A percentile compares a stretch with the other conserved stretches of the same genome.
Conservation (phyloP, 2,329 filamentous ascomycete species). For the Sporothrix luriei region DNA sequence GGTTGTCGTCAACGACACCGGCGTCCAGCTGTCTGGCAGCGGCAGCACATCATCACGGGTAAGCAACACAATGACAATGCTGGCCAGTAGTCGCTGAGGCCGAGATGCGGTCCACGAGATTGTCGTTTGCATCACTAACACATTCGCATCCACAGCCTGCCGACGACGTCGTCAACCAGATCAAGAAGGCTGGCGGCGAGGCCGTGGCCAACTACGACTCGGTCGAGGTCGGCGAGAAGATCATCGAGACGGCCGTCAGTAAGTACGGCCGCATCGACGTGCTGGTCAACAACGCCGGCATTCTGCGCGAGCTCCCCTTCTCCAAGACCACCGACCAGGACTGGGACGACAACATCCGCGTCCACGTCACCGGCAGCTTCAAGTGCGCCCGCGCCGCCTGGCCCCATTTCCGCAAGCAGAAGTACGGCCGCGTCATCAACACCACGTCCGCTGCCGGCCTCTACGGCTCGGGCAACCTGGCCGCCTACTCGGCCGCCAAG, state of each 20-base stretch:
- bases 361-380: constrained; percentile 91
- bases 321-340: constrained; percentile 98
- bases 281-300: constrained; percentile 97
- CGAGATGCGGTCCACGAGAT: no score
- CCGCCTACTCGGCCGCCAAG: constrained; percentile 97
- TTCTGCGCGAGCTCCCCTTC: constrained; percentile 92
- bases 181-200: constrained; percentile 86
- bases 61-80: not conserved
- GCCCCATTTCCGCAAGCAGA: constrained; percentile 98
- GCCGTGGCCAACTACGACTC: constrained; percentile 97
- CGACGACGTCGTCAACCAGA: constrained; percentile 80
- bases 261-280: constrained; percentile 86
- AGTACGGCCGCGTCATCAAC: constrained; percentile 95
- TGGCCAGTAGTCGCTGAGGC: constrained; percentile 13
- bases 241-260: constrained; percentile 86
- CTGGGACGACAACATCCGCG: constrained; percentile 92
- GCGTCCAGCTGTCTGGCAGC: constrained; percentile 60
- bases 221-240: constrained; percentile 89
- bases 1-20: constrained; percentile 89
- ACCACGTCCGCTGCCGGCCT: constrained; percentile 94
- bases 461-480: constrained; percentile 93
- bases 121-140: not conserved
- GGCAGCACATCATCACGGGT: constrained; percentile 29
- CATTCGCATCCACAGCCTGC: constrained; percentile 60
- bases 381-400: constrained; percentile 94